A percentile compares a stretch with the other conserved stretches of the same genome.
Evolutionary conservation across 1,284 basidiomycete genomes (phyloP).

Genomic region (Malassezia psittaci): DNA sequence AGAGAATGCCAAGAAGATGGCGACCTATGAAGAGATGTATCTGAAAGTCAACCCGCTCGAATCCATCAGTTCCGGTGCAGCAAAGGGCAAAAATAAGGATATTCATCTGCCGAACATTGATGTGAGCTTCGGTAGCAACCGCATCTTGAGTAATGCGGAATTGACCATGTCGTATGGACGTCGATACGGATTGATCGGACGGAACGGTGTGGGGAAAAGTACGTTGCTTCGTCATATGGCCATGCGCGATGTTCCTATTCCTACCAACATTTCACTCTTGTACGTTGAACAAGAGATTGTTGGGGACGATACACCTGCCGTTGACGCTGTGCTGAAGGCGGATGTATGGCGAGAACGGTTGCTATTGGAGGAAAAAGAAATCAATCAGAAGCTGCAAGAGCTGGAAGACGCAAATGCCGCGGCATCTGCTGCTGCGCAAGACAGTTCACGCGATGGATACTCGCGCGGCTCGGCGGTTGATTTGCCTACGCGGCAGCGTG

Average conservation of each 20-base stretch:
- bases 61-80: constrained; percentile 53
- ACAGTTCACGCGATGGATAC: constrained; percentile 9
- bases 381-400: constrained; percentile 36
- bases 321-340: constrained; percentile 80
- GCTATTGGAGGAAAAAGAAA: constrained; percentile 30
- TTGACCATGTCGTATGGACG: constrained; percentile 29
- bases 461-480: constrained; percentile 36
- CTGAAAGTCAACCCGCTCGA: constrained; percentile 98
- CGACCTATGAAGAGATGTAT: constrained; percentile 96
- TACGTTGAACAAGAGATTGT: constrained; percentile 87
- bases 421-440: constrained; percentile 20
- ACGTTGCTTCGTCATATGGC: constrained; percentile 93
- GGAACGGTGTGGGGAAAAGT: constrained; percentile 81
- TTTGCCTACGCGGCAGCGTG: constrained; percentile 45
- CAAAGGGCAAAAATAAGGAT: constrained; percentile 67
- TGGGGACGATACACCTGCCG: constrained; percentile 82
- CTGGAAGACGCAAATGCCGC: constrained; percentile 35
- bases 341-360: constrained; percentile 47
- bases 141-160: constrained; percentile 63
- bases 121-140: constrained; percentile 61
- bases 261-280: constrained; percentile 79
- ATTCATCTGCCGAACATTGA: constrained; percentile 92
- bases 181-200: constrained; percentile 53
- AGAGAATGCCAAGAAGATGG: constrained; percentile 79
- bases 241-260: constrained; percentile 72